These are phyloP conservation scores for Colletotrichum sublineola DNA, from an alignment of 2,329 filamentous ascomycete species.

Conservation along the genomic window DNA sequence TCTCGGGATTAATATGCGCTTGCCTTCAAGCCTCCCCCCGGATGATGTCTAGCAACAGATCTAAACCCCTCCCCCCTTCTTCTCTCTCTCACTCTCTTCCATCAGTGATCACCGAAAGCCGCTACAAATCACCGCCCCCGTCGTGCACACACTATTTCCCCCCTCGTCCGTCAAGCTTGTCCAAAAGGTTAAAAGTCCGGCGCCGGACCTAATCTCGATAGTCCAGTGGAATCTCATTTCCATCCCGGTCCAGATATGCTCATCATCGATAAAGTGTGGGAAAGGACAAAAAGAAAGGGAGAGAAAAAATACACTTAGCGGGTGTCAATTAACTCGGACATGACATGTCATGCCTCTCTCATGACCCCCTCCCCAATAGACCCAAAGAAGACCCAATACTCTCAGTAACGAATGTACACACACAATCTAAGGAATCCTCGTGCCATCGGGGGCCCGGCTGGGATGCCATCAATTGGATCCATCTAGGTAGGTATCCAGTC, in stretches of 20 bases:
- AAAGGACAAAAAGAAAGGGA: background rate
- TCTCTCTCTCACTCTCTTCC: constrained; percentile 6
- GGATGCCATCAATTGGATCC: constrained; percentile 9
- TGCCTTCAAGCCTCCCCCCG: constrained; percentile 8
- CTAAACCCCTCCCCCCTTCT: background rate
- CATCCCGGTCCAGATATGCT: constrained; percentile 16
- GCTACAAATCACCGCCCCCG: background rate
- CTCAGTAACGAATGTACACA: background rate
- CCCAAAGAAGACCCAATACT: background rate
- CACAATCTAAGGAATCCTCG: constrained; percentile 25
- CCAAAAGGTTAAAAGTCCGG: constrained; percentile 31
- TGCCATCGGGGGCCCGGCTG: constrained; percentile 21
- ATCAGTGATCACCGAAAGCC: background rate
- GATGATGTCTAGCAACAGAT: constrained; percentile 29
- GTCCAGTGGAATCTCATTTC: constrained; percentile 38
- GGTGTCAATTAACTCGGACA: constrained; percentile 10
- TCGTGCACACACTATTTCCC: background rate
- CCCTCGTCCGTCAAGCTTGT: constrained; percentile 10
- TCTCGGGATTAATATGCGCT: constrained; percentile 38
- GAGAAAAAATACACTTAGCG: background rate
- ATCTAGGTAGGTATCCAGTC: background rate
- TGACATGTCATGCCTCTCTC: background rate
- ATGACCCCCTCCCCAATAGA: constrained; percentile 4
- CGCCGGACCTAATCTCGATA: constrained; percentile 39
- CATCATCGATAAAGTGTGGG: constrained; percentile 31